Evolutionary conservation across 176 grass and related monocot genomes (phyloP).

Genomic region (Chrysopogon serrulatus): DNA sequence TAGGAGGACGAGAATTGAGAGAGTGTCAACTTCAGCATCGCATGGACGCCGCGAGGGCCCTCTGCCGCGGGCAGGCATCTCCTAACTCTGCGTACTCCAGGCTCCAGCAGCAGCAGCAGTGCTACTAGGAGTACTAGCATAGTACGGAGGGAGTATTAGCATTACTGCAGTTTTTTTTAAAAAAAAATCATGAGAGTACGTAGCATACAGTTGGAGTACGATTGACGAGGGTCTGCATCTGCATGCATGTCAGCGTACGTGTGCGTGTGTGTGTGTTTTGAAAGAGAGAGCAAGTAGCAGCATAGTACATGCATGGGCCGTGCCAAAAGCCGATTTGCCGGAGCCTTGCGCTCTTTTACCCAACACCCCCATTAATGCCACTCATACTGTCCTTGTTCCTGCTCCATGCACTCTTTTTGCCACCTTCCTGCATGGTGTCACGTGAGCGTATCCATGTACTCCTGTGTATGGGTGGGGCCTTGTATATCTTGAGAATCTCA

Average conservation of each 20-base stretch:
- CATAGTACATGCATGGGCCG: too few relatives aligned
- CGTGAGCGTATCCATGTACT: background rate
- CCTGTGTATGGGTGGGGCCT: too few relatives aligned
- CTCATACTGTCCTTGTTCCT: slow-evolving; percentile 15
- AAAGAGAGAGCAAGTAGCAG: background rate
- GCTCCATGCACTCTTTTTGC: background rate
- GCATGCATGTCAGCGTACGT: background rate
- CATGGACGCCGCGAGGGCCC: background rate
- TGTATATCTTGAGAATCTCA: too few relatives aligned
- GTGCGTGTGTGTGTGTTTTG: background rate
- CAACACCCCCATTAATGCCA: slow-evolving; percentile 35
- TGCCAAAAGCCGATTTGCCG: slow-evolving; percentile 39
- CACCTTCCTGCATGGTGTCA: background rate
- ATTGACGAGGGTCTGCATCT: background rate
- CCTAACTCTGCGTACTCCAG: too few relatives aligned
- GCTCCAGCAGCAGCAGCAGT: too few relatives aligned
- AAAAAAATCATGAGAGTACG: too few relatives aligned
- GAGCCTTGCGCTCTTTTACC: slow-evolving; percentile 13
- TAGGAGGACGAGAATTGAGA: background rate
- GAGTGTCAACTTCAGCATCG: background rate
- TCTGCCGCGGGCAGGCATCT: background rate
- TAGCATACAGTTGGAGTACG: too few relatives aligned
- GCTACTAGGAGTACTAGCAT: too few relatives aligned
- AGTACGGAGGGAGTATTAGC: too few relatives aligned
- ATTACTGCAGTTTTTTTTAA: too few relatives aligned